Evolutionary conservation across 805 yeast genomes (phyloP).

Genomic region (Grigorovia transvaalensis): DNA sequence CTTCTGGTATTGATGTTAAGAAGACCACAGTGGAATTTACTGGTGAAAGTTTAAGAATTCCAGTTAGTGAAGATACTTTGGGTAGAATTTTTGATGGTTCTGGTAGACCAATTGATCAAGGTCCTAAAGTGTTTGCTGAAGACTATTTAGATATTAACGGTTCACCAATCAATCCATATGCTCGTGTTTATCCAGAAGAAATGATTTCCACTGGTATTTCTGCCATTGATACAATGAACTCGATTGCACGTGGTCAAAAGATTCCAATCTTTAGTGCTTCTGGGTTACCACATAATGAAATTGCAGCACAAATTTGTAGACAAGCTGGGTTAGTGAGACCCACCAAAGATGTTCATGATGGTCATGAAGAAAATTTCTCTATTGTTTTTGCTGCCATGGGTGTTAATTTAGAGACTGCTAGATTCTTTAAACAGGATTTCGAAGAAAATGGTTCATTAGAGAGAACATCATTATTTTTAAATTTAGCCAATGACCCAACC

Average conservation of each 20-base stretch:
- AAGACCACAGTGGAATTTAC: constrained; percentile 96
- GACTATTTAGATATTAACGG: constrained; percentile 98
- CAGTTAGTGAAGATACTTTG: constrained; percentile 93
- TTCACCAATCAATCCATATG: constrained; percentile 95
- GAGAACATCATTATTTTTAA: constrained; percentile 92
- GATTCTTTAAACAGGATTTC: constrained; percentile 98
- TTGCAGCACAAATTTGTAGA: constrained; percentile 99
- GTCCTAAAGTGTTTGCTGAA: constrained; percentile 97
- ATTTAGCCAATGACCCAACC: constrained; percentile 98
- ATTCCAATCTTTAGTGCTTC: constrained; percentile 98
- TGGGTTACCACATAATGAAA: constrained; percentile 98
- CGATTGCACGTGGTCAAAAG: constrained; percentile 99
- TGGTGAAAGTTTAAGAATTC: constrained; percentile 83
- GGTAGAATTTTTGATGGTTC: constrained; percentile 99
- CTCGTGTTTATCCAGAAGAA: constrained; percentile 98
- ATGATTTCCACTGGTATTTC: constrained; percentile 99
- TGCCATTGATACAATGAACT: constrained; percentile 98
- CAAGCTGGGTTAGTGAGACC: constrained; percentile 99
- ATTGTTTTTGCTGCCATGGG: constrained; percentile 99
- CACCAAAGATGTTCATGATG: constrained; percentile 98
- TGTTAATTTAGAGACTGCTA: constrained; percentile 95
- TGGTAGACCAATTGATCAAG: constrained; percentile 96
- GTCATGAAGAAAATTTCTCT: constrained; percentile 98
- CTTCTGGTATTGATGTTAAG: constrained; percentile 96
- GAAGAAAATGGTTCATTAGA: constrained; percentile 98